Evolutionary conservation across 1,284 basidiomycete species (phyloP).

Genomic region (Xanthoconium separans): DNA sequence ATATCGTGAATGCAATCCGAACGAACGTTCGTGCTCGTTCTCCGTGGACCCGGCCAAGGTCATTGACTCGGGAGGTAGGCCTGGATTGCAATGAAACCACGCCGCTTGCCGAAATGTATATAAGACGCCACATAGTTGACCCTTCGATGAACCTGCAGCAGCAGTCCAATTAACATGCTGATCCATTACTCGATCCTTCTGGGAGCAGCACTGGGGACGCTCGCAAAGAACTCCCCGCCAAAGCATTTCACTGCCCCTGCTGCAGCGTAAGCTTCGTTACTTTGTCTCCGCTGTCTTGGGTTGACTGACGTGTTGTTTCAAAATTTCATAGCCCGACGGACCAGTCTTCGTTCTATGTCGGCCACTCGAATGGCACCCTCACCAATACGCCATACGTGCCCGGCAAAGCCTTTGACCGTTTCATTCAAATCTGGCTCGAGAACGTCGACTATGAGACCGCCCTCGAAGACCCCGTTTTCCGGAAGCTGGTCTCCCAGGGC

Average conservation of each 20-base stretch:
- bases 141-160: too few relatives aligned
- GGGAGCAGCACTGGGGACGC: slow-evolving; percentile 7
- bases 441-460: slow-evolving; percentile 50
- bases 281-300: not conserved
- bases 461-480: slow-evolving; percentile 41
- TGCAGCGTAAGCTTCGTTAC: slow-evolving; percentile 18
- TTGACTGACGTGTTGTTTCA: not conserved
- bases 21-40: too few relatives aligned
- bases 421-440: slow-evolving; percentile 56
- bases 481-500: slow-evolving; percentile 49
- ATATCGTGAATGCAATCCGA: too few relatives aligned
- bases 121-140: too few relatives aligned
- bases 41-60: too few relatives aligned
- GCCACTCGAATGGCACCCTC: slow-evolving; percentile 28
- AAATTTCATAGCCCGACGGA: slow-evolving; percentile 23
- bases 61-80: too few relatives aligned
- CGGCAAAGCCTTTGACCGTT: slow-evolving; percentile 53
- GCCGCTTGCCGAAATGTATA: too few relatives aligned
- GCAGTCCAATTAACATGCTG: slow-evolving; percentile 6
- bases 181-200: slow-evolving; percentile 13
- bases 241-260: slow-evolving; percentile 30
- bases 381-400: slow-evolving; percentile 24
- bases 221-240: slow-evolving; percentile 7
- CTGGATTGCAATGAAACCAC: too few relatives aligned
- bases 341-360: slow-evolving; percentile 29